Conservation (phyloP, 371 early-diverging fungal species). For the Mortierella sp. region DNA sequence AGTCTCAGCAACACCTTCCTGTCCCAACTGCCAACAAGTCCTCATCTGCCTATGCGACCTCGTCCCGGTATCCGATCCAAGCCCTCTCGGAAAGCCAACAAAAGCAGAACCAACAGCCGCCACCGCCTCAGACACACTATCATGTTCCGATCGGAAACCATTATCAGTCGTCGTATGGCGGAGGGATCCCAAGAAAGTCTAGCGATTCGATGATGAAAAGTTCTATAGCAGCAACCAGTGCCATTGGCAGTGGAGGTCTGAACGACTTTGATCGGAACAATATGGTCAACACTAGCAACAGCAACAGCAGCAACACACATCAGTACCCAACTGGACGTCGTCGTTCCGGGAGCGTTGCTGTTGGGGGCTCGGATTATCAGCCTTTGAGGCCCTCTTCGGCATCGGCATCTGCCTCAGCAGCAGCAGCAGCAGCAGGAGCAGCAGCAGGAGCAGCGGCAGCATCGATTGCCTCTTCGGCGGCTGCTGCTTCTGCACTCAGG, state of each 20-base stretch:
- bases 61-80: slow-evolving; percentile 25
- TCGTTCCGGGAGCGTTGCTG: slow-evolving; percentile 5
- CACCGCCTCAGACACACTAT: slow-evolving; percentile 2
- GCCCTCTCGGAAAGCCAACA: slow-evolving; percentile 16
- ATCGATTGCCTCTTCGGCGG: not conserved
- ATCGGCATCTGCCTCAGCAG: not conserved
- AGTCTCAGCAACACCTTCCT: slow-evolving; percentile 7
- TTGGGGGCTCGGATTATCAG: not conserved
- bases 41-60: slow-evolving; percentile 10
- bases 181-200: not conserved
- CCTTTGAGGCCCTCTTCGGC: slow-evolving; percentile 2
- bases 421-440: not conserved
- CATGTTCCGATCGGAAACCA: not conserved
- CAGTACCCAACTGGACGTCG: slow-evolving; percentile 3
- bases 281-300: slow-evolving; percentile 19
- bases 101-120: slow-evolving; percentile 11
- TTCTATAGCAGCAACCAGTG: not conserved
- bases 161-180: not conserved
- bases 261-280: slow-evolving; percentile 1
- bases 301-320: slow-evolving; percentile 15
- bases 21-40: slow-evolving; percentile 3
- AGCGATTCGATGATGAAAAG: not conserved
- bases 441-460: not conserved
- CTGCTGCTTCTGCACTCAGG: slow-evolving; percentile 28
- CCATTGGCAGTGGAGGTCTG: not conserved